These are phyloP conservation scores for Boletus subcaerulescens DNA, from an alignment of 768 basidiomycete species.

Conservation along the genomic window DNA sequence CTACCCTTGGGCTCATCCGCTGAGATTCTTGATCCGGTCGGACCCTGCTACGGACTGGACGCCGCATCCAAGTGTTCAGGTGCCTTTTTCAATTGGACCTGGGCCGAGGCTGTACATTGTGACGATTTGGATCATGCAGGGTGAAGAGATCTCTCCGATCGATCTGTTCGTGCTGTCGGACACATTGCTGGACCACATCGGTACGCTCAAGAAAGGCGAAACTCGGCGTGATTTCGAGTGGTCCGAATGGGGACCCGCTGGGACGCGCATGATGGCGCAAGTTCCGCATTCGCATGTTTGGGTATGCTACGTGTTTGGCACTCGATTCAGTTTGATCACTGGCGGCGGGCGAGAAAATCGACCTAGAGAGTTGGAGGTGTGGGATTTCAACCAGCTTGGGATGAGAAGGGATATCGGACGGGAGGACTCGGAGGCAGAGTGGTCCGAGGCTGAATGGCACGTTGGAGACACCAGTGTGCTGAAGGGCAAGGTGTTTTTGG, in stretches of 20 bases:
- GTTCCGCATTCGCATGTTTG: slow-evolving; percentile 42
- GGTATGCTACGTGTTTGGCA: slow-evolving; percentile 59
- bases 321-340: slow-evolving; percentile 37
- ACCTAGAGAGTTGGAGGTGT: slow-evolving; percentile 34
- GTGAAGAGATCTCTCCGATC: slow-evolving; percentile 29
- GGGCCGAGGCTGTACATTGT: slow-evolving; percentile 46
- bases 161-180: slow-evolving; percentile 43
- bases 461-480: slow-evolving; percentile 27
- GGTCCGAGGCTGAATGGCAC: slow-evolving; percentile 20
- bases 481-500: slow-evolving; percentile 37
- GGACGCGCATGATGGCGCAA: slow-evolving; percentile 41
- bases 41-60: slow-evolving; percentile 52
- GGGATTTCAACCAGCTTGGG: slow-evolving; percentile 51
- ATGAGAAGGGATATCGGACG: slow-evolving; percentile 27
- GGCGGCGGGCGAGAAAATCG: slow-evolving; percentile 10
- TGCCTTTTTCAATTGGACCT: slow-evolving; percentile 48
- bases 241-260: slow-evolving; percentile 50
- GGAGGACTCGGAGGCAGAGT: not conserved
- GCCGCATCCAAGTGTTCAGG: slow-evolving; percentile 31
- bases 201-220: slow-evolving; percentile 15
- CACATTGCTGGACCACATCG: slow-evolving; percentile 32
- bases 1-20: slow-evolving; percentile 21
- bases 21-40: slow-evolving; percentile 45
- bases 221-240: slow-evolving; percentile 36
- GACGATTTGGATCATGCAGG: slow-evolving; percentile 38